Percentiles rank a stretch among this genome's conserved stretches.
phyloP scores from a whole-genome alignment of 202 grass and related monocot species.

The Hordeum pubiflorum region DNA sequence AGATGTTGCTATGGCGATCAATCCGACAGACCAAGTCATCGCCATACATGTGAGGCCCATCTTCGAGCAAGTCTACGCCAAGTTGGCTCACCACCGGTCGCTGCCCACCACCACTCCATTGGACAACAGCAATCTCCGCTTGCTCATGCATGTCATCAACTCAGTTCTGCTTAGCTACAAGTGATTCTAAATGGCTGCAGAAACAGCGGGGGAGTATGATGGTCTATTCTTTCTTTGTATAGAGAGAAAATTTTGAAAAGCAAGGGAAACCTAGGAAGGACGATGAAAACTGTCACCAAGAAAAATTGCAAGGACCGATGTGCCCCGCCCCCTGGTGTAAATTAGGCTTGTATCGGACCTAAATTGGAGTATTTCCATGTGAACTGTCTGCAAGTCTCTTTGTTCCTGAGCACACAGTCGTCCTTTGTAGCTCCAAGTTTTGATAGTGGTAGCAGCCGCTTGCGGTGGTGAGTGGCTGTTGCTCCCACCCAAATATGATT shows the following conservation, averaged over 20 bases:
- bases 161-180: constrained; percentile 81
- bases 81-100: constrained; percentile 55
- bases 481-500: background rate
- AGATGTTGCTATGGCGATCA: constrained; percentile 85
- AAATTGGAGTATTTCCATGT: constrained; percentile 21
- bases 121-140: constrained; percentile 48
- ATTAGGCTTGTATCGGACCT: constrained; percentile 35
- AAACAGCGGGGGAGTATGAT: constrained; percentile 10
- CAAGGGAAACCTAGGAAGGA: constrained; percentile 22
- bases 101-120: constrained; percentile 36
- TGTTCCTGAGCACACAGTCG: background rate
- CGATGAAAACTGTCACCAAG: constrained; percentile 9
- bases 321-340: constrained; percentile 35
- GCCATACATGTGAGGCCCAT: constrained; percentile 76
- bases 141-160: constrained; percentile 95
- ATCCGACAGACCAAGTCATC: constrained; percentile 65
- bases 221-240: constrained; percentile 50
- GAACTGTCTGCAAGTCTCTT: background rate
- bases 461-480: background rate
- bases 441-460: background rate
- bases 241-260: constrained; percentile 61
- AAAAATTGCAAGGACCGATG: background rate
- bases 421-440: background rate
- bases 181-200: constrained; percentile 43
- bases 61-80: constrained; percentile 82